phyloP scores from a whole-genome alignment of 352 stramenopile species.

The Hyaloperonospora arabidopsidis region DNA sequence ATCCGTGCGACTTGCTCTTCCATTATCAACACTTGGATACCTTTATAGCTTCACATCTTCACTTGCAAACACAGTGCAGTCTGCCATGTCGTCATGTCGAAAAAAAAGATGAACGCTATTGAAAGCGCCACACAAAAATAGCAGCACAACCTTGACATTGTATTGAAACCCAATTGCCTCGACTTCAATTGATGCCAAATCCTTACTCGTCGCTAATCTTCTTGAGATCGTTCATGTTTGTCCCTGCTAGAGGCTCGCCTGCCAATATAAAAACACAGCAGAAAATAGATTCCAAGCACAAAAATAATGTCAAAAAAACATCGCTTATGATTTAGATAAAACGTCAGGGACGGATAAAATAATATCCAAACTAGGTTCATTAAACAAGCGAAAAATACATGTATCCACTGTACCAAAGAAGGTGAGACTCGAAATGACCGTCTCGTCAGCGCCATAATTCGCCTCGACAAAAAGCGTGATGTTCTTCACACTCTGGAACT shows the following conservation, averaged over 20 bases:
- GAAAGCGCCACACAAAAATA: too few species aligned
- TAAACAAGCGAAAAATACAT: neutral
- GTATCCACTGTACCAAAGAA: conserved; percentile 38
- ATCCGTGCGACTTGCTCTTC: too few species aligned
- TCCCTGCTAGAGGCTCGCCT: conserved; percentile 67
- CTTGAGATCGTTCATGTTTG: conserved; percentile 84
- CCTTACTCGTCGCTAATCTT: conserved; percentile 71
- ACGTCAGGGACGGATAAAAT: too few species aligned
- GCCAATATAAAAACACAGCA: conserved; percentile 11
- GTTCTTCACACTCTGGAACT: conserved; percentile 72
- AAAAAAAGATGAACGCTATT: too few species aligned
- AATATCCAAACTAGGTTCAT: too few species aligned
- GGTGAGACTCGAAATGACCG: conserved; percentile 52
- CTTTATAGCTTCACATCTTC: too few species aligned
- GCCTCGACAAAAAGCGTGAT: conserved; percentile 77
- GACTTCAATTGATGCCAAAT: neutral
- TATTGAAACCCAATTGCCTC: too few species aligned
- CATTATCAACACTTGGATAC: too few species aligned
- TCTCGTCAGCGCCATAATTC: conserved; percentile 61
- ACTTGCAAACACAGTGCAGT: too few species aligned
- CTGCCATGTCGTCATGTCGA: too few species aligned
- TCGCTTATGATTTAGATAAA: too few species aligned
- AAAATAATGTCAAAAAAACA: neutral
- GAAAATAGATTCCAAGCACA: neutral
- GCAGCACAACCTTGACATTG: too few species aligned